phyloP scores from a whole-genome alignment of 805 yeast species.

The Yamadazyma ubonensis region DNA sequence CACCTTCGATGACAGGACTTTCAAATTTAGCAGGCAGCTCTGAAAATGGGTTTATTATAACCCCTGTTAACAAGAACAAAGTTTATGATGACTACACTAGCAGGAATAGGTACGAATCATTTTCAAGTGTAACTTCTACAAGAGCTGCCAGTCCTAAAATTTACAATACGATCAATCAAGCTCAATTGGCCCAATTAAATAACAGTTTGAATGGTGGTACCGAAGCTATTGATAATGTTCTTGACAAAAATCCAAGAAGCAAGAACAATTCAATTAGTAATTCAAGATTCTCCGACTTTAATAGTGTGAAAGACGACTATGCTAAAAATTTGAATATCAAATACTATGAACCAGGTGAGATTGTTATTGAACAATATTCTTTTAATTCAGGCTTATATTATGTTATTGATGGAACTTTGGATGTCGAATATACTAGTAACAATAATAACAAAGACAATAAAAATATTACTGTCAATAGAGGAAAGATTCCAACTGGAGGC shows the following conservation, averaged over 20 bases:
- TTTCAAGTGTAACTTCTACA: conserved; percentile 16
- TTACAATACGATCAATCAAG: conserved; percentile 30
- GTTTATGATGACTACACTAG: conserved; percentile 16
- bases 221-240: conserved; percentile 1
- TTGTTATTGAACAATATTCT: conserved; percentile 62
- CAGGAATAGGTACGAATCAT: conserved; percentile 17
- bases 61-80: conserved; percentile 13
- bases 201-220: conserved; percentile 6
- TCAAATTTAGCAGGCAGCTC: conserved; percentile 20
- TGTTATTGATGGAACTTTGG: conserved; percentile 75
- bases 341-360: conserved; percentile 51
- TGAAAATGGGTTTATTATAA: conserved; percentile 7
- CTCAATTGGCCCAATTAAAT: conserved; percentile 14
- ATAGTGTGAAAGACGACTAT: conserved; percentile 47
- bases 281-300: conserved; percentile 8
- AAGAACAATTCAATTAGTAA: conserved; percentile 8
- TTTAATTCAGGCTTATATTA: conserved; percentile 74
- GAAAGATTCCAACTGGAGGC: conserved; percentile 71
- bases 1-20: conserved; percentile 32
- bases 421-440: conserved; percentile 38
- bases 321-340: conserved; percentile 59
- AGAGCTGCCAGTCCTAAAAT: conserved; percentile 25
- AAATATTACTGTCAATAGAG: conserved; percentile 36
- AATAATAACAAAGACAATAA: conserved; percentile 2
- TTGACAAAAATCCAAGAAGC: conserved; percentile 4